Base-by-base conservation (phyloP, 1,284 basidiomycete genomes). In the Papiliotrema flavescens region DNA sequence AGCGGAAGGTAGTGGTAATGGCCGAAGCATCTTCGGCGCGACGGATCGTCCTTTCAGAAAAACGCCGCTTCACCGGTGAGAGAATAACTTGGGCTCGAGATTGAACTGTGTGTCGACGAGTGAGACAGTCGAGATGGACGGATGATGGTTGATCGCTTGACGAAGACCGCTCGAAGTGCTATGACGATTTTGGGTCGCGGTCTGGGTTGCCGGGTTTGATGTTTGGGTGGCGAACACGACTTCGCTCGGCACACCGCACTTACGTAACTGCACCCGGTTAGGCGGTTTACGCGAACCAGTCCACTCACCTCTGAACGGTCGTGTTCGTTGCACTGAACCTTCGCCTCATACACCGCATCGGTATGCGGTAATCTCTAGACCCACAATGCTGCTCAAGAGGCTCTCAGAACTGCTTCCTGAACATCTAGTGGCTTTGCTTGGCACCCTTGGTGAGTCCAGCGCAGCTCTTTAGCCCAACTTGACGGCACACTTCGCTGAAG, bases 301-400 rank as follows among this genome's bases (percentile, higher is more conserved):
- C 22, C 22, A 41, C n/a, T 44, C 42, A 19, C 22, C 26, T 44
- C 42, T 22, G n/a, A 19, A 32, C 28, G n/a, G 39, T 40, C 5
- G 5, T 40, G 39, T 40, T 4, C 39, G 7, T 40, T 22, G 20
- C 39, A 15, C 5, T 15, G 5, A 7, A 22, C 17, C 15, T n/a
- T 40, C n/a, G 15, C 7, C 39, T 6, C 39, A 40, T 40, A 5
- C n/a, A 5, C 20, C 39, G n/a, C 39, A n/a, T 40, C n/a, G 39
- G 11, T 15, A 22, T n/a, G 24, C n/a, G 24, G 19, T 34, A 22
- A 44, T 3, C 13, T 15, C 4, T 41, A 19, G 8, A 22, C 41
- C 41, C 15, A 48, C n/a, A 15, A 74, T 74, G 72, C 60, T 74
- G 26, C 67, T 74, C 42, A 74, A 74, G 47, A 64, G 72, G 8